phyloP scores from a whole-genome alignment of 441 rosid genomes.

The Pelargonium australe region DNA sequence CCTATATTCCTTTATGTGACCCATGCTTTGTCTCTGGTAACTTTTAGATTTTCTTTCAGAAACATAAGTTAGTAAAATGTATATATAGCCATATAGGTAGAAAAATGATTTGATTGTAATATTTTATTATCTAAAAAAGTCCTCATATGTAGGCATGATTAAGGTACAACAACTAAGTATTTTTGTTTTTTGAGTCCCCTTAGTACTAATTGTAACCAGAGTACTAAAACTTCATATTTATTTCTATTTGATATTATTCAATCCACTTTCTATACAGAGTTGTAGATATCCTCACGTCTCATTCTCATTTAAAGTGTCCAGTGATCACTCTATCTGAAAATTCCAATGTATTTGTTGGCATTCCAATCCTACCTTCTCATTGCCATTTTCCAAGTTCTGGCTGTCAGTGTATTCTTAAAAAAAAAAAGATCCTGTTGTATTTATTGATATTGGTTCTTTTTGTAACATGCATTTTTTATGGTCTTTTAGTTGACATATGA shows the following conservation, averaged over 20 bases:
- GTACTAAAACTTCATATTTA: neutral
- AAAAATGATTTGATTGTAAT: neutral
- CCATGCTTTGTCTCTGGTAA: neutral
- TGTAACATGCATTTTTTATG: slow-evolving; percentile 1
- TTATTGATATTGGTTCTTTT: neutral
- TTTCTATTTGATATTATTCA: no score
- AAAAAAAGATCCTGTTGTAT: neutral
- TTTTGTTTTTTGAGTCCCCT: neutral
- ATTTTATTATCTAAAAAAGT: neutral
- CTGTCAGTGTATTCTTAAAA: no score
- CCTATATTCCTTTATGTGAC: neutral
- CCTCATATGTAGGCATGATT: neutral
- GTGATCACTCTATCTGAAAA: neutral
- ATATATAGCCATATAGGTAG: neutral
- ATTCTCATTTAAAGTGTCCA: neutral
- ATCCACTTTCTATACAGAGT: neutral
- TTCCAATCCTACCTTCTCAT: no score
- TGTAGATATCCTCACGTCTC: neutral
- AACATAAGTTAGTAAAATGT: neutral
- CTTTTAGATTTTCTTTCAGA: neutral
- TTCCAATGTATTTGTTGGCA: neutral
- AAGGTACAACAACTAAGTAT: neutral
- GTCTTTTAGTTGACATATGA: slow-evolving; percentile 18
- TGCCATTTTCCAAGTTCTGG: neutral
- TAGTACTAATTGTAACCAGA: neutral